phyloP scores from a whole-genome alignment of 2,329 filamentous ascomycete genomes.

The Drechslerella dactyloides region DNA sequence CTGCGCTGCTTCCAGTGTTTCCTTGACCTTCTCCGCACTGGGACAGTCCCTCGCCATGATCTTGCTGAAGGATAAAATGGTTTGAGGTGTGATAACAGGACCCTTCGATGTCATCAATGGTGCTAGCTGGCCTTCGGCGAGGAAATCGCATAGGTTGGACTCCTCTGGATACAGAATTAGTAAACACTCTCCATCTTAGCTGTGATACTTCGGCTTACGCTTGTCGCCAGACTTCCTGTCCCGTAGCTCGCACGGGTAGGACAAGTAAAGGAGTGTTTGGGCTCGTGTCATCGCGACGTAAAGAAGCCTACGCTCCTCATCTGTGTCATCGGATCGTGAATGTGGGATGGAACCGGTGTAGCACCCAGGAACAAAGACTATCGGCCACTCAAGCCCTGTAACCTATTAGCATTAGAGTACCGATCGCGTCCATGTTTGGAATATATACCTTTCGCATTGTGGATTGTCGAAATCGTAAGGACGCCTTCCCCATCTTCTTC shows the following conservation, averaged over 20 bases:
- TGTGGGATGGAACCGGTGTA: slow-evolving; percentile 93
- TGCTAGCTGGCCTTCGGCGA: slow-evolving; percentile 48
- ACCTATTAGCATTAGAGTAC: slow-evolving; percentile 9
- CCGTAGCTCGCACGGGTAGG: slow-evolving; percentile 69
- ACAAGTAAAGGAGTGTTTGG: slow-evolving; percentile 83
- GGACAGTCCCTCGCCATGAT: slow-evolving; percentile 54
- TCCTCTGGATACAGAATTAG: slow-evolving; percentile 54
- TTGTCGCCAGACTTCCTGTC: slow-evolving; percentile 59
- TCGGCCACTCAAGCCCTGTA: slow-evolving; percentile 82
- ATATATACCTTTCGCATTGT: slow-evolving; percentile 76
- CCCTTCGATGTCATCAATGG: slow-evolving; percentile 59
- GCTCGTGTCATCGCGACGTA: slow-evolving; percentile 98
- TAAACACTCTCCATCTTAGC: slow-evolving; percentile 34
- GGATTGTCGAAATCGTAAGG: slow-evolving; percentile 93
- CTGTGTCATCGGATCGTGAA: slow-evolving; percentile 78
- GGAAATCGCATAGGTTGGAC: slow-evolving; percentile 52
- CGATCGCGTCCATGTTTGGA: not conserved
- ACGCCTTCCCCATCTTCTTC: slow-evolving; percentile 63
- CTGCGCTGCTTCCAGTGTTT: slow-evolving; percentile 45
- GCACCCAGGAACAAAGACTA: slow-evolving; percentile 89
- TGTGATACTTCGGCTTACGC: slow-evolving; percentile 57
- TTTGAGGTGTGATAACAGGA: slow-evolving; percentile 52
- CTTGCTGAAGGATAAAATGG: slow-evolving; percentile 53
- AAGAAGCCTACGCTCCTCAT: slow-evolving; percentile 85
- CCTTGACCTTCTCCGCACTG: slow-evolving; percentile 44